These are phyloP conservation scores for Sergeia podlipaevii DNA, from an alignment of 208 protist genomes.

Conservation along the genomic window DNA sequence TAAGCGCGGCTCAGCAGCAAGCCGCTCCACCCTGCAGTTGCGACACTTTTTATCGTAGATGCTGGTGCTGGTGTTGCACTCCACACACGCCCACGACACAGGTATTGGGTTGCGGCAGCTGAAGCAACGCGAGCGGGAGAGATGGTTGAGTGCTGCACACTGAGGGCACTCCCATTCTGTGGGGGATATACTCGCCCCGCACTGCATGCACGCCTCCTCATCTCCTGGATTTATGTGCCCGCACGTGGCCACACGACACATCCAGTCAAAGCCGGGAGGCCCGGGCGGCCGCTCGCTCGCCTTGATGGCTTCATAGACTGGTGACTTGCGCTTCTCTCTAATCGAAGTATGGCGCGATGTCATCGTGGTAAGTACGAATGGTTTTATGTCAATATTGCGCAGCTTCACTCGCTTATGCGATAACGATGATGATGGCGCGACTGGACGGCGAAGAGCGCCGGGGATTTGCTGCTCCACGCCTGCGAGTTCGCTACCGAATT, in stretches of 20 bases:
- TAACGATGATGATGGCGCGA: too few relatives aligned
- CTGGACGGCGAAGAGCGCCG: too few relatives aligned
- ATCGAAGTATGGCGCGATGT: conserved; percentile 16
- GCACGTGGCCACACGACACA: conserved; percentile 65
- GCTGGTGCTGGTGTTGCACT: conserved; percentile 50
- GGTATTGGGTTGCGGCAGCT: conserved; percentile 63
- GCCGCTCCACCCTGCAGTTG: conserved; percentile 37
- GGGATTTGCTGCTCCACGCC: conserved; percentile 29
- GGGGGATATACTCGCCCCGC: conserved; percentile 50
- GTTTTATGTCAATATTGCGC: too few relatives aligned
- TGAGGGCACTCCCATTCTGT: conserved; percentile 77
- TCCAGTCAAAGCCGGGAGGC: conserved; percentile 85
- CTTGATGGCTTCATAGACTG: conserved; percentile 3
- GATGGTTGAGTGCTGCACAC: conserved; percentile 81
- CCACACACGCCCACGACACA: conserved; percentile 61
- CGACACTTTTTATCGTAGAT: conserved; percentile 79
- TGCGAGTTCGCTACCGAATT: conserved; percentile 47
- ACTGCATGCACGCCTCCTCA: conserved; percentile 63
- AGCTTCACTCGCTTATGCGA: too few relatives aligned
- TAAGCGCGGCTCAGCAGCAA: conserved; percentile 40
- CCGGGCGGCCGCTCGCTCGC: conserved; percentile 25
- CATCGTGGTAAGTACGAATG: too few relatives aligned
- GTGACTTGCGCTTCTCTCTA: conserved; percentile 5
- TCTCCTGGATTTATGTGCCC: conserved; percentile 74
- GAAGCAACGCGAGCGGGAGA: conserved; percentile 71